Evolutionary conservation across 1,284 basidiomycete species (phyloP), one percentile per base, ranked within the genome.

Genomic region (Puccinia coronata): DNA sequence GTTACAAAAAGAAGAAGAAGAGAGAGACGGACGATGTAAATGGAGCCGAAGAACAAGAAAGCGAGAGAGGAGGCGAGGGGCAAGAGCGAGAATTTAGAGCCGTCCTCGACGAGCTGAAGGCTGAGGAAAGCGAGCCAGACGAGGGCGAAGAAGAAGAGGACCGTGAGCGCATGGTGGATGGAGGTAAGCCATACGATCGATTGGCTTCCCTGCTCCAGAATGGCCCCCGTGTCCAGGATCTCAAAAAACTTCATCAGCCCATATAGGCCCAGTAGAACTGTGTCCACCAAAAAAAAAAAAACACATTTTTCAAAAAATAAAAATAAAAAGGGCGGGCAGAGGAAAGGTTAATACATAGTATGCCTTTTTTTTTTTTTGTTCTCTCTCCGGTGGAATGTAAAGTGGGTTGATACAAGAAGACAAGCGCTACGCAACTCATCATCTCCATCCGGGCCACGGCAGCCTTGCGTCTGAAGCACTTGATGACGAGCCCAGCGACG

Each of bases 401-500:
- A 11, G 51, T 23, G 18, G n/a, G 20, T 20, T 4, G 55, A 28
- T 5, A n/a, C n/a, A 25, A 2, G 23, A 25, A 28, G 18, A 25
- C 20, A 25, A 25, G 55, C n/a, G 12, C n/a, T 31, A 25, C n/a
- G 41, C 1, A 61, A 78, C 75, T 90, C 84, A 36, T 92, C 91
- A 72, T 91, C 92, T 92, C 73, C 9, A 76, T 31, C 31, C 39
- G 20, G 4, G 85, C 89, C 83, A 88, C 89, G 83, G 89, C 90
- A 67, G 90, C 90, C 83, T 88, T 89, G 82, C 90, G 86, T 51
- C 88, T 85, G 67, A 85, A 87, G 36, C 87, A 86, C 80, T 86
- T 84, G 47, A 86, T 85, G 57, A 92, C 87, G 70, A 93, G 88
- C 67, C 85, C 84, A n/a, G 86, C 83, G 39, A 89, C 84, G 83